Evolutionary conservation across 2,329 filamentous ascomycete species (phyloP), one percentile per base, ranked within the genome.

Genomic region (Alternaria novae-zelandiae): DNA sequence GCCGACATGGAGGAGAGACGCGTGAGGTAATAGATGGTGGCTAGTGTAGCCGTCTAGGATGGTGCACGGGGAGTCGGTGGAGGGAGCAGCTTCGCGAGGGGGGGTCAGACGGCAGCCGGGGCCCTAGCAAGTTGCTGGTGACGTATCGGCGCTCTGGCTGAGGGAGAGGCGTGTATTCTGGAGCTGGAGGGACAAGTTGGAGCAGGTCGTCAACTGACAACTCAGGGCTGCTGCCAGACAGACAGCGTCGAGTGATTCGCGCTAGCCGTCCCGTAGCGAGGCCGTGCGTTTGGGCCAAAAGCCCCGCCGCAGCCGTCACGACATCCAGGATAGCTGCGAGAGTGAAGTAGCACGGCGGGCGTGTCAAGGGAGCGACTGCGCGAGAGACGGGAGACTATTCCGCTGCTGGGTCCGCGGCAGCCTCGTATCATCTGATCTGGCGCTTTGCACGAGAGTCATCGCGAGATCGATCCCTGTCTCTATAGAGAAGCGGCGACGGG

Each of bases 1-100:
- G 63, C 63, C 70, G 70, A 68, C 75, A 78, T 78, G 63, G 73
- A 70, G 70, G 66, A 62, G 56, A 63, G 65, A 71, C 71, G 69
- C 67, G 73, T 69, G 69, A 60, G 66, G 63, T 66, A 59, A 63
- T 56, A 62, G 70, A 69, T 70, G 54, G 71, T 73, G 66, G 73
- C 70, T 71, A 69, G 71, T 72, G 72, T 65, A 69, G 69, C 70
- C 65, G 68, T 67, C 71, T 65, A 60, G 67, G 67, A 57, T 57
- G 65, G 65, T 68, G 66, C 68, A 69, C 69, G 67, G 73, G 54
- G 66, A 66, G 70, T 65, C 65, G 67, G 71, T 66, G 61, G 66
- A 68, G 68, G 63, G 63, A 66, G 60, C 63, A 69, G 72, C 69
- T 68, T 57, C 57, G 59, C 65, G 66, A 61, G 59, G 70, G 65